Evolutionary conservation across 148 eudicot genomes (phyloP).

Genomic region (Rhododendron simsii): DNA sequence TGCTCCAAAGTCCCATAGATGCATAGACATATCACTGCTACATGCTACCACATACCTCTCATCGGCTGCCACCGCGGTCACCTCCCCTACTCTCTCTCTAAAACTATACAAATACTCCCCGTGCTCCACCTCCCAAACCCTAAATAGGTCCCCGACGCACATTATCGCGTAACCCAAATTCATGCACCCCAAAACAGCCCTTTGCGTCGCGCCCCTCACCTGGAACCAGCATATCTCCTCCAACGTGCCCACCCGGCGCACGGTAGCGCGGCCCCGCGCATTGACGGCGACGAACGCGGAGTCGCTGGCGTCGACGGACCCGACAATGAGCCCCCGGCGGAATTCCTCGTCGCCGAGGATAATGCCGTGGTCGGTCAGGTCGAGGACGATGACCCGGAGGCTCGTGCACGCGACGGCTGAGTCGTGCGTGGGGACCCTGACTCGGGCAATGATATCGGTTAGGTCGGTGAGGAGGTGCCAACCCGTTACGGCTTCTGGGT

Average conservation of each 20-base stretch:
- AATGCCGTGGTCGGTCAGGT: slow-evolving; percentile 37
- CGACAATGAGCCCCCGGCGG: slow-evolving; percentile 43
- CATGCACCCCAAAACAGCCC: slow-evolving; percentile 55
- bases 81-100: slow-evolving; percentile 55
- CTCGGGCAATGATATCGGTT: slow-evolving; percentile 58
- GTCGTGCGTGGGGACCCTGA: slow-evolving; percentile 42
- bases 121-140: slow-evolving; percentile 59
- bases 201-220: slow-evolving; percentile 30
- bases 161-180: slow-evolving; percentile 55
- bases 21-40: slow-evolving; percentile 39
- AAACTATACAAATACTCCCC: slow-evolving; percentile 51
- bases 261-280: slow-evolving; percentile 46
- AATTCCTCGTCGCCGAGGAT: slow-evolving; percentile 32
- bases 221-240: slow-evolving; percentile 52
- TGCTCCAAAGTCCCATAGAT: slow-evolving; percentile 87
- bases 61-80: slow-evolving; percentile 39
- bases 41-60: slow-evolving; percentile 61
- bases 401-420: slow-evolving; percentile 67
- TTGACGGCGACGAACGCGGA: slow-evolving; percentile 33
- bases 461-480: slow-evolving; percentile 73
- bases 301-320: slow-evolving; percentile 33
- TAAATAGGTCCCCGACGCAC: slow-evolving; percentile 44
- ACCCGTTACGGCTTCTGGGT: slow-evolving; percentile 78
- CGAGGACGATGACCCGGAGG: slow-evolving; percentile 35
- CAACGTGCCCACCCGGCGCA: slow-evolving; percentile 36